Evolutionary conservation across 116 monocot species (phyloP).

Genomic region (Cymodocea nodosa): DNA sequence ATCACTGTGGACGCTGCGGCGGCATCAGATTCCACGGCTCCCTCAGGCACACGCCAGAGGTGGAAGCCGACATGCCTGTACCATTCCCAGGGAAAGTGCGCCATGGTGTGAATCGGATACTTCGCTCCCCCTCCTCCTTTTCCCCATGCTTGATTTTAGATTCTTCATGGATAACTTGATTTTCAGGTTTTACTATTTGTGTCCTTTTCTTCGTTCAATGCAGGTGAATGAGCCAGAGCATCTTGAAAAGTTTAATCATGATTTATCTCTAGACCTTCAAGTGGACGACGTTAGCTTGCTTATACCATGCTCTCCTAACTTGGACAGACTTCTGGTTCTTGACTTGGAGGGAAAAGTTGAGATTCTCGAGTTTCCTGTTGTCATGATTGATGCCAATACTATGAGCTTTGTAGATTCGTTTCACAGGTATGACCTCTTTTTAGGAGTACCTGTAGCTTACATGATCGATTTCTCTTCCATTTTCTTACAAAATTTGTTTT

Average conservation of each 20-base stretch:
- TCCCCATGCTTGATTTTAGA: background rate
- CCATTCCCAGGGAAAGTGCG: conserved; percentile 33
- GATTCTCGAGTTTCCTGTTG: conserved; percentile 94
- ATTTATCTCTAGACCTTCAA: conserved; percentile 43
- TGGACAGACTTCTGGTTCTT: conserved; percentile 75
- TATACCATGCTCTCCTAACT: conserved; percentile 19
- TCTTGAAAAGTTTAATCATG: conserved; percentile 80
- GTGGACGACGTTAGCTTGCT: background rate
- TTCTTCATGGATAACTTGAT: too few species aligned
- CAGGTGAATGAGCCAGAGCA: conserved; percentile 64
- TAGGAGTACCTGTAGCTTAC: background rate
- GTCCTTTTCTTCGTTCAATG: conserved; percentile 2
- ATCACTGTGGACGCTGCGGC: background rate
- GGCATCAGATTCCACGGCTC: background rate
- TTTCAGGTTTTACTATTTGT: background rate
- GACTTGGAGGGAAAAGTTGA: conserved; percentile 94
- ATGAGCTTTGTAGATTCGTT: conserved; percentile 63
- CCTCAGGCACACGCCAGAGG: background rate
- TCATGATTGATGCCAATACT: conserved; percentile 70
- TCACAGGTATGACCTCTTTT: conserved; percentile 47
- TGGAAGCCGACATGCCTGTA: conserved; percentile 34
- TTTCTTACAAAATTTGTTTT: background rate
- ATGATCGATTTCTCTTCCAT: background rate
- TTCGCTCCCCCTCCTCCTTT: background rate
- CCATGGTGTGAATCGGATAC: conserved; percentile 10